Base-by-base conservation (phyloP, 2,329 filamentous ascomycete genomes). In the Aschersonia sp. region DNA sequence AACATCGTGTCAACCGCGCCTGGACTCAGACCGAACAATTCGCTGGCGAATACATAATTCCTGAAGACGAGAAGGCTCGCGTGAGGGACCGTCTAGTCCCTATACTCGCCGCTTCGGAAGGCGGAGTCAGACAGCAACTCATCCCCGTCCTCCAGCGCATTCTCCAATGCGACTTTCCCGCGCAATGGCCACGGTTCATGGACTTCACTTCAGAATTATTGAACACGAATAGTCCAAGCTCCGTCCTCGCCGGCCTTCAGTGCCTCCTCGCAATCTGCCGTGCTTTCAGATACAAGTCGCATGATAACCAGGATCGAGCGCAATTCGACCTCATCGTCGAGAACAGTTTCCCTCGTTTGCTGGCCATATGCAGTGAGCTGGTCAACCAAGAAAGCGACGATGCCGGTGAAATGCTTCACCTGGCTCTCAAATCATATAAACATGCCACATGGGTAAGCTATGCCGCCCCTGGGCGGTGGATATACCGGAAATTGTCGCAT, bases 311-410 rank as follows among this genome's bases (percentile, higher is more conserved):
- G 49, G 76, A 74, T 60, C 75, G 89, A 60, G 76, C 76, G 45
- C 88, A 97, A 61, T 94, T 98, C 59, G 89, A 96, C 65, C 88
- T 87, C 67, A 95, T 98, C 57, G 85, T 97, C 52, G 85, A 88
- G 63, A 79, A 83, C 51, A 87, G 87, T 50, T 98, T 98, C 68
- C 88, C 92, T 22, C 81, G 88, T 54, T 72, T 97, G 53, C 72
- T 97, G 55, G 74, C 76, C 52, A 92, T 98, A 59, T 94, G 89
- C 57, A 88, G 87, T 61, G 84, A 86, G 64, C 71, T 97, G 57
- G 84, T 95, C 43, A 83, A 87, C 55, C 89, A 97, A 69, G 86
- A 86, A 61, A 95, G 87, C 62, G 73, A 94, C 56, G 92, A 98
- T 67, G 92, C 90, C 14, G 90, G 87, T 50, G 92, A 97, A 70